Evolutionary conservation across 2,329 filamentous ascomycete genomes (phyloP), one percentile per base, ranked within the genome.

Genomic region (Zymoseptoria passerinii): DNA sequence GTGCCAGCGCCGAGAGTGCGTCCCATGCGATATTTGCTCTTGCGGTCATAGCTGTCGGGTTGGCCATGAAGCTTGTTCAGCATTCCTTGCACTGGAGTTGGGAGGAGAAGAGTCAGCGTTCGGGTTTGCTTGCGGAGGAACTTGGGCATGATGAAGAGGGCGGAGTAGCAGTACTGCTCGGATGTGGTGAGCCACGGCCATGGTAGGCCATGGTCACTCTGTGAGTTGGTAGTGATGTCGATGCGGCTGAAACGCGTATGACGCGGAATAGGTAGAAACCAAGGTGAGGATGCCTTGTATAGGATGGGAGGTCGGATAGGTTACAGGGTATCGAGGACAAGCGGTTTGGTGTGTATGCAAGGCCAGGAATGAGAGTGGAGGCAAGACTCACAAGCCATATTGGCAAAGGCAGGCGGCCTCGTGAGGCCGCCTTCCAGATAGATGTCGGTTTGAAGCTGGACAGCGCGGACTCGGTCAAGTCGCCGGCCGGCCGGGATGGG

Each of bases 41-140:
- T 99, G 78, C 95, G 96, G 74, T 97, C 94, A 80, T 99, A 99
- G 79, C 90, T 96, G 68, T 95, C 91, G 67, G 92, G 92, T 79
- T 97, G 92, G 75, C 92, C 91, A 71, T 95, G 90, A 71, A 96
- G 88, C 83, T 92, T 91, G 79, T 92, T 95, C 70, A 96, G 82
- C 90, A 96, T 95, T 48, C 61, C 62, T 57, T 66, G 64, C 51
- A 66, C 64, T 66, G 61, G 40, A 50, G 54, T 50, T 48, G 54
- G 52, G 28, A 44, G 35, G n/a, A 44, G 35, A 44, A 61, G 18
- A 35, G 63, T 66, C 58, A 66, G 64, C 64, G 60, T 57, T 57
- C 50, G 50, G 53, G 57, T 64, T 54, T n/a, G 35, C 35, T 44
- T 44, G 35, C 35, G 35, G 50, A 60, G 29, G 18, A 60, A 48